Evolutionary conservation across 352 stramenopile species (phyloP), one percentile per base, ranked within the genome.

Genomic region (Pythium brachiatum): DNA sequence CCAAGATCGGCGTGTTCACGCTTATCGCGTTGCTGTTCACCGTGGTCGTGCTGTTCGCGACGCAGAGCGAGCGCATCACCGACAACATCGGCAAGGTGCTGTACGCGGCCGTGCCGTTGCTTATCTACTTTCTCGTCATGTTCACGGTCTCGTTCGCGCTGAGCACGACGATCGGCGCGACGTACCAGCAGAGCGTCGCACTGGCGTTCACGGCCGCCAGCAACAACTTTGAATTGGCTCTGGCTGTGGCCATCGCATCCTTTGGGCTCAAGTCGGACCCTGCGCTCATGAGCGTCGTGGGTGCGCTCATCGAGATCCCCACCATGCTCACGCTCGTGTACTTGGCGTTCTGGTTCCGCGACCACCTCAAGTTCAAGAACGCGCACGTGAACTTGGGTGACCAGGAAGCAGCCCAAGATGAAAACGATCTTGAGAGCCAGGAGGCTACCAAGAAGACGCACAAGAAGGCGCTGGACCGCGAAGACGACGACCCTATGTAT

Each of bases 171-270:
- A 57, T 67, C 26, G 77, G 74, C 15, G 75, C 68, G n/a, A 74
- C 61, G 5, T 86, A 88, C 66, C 29, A 64, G 9, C 79, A 84
- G 62, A 70, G 72, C 50, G 66, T 72, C 13, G 76, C 76, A 27
- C 70, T 89, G 8, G 74, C 79, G 25, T 89, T 94, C 63, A 92
- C 87, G 32, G 81, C 81, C n/a, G 86, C 79, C n/a, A 92, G 81
- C 68, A 94, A 92, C 78, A 92, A 92, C 68, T 94, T 90, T 64
- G 85, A 94, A 57, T 62, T 94, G 34, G 86, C 83, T 26, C 54
- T 94, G 15, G 85, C 79, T 7, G 67, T 92, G 23, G 81, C 86
- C 1, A 80, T 93, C 9, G 72, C 76, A 13, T 75, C 83, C 18
- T 94, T 90, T 29, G 85, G 85, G 0, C 66, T 89, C 20, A 73